These are phyloP conservation scores for Fusarium buharicum DNA, from an alignment of 2,329 filamentous ascomycete genomes.

Conservation along the genomic window DNA sequence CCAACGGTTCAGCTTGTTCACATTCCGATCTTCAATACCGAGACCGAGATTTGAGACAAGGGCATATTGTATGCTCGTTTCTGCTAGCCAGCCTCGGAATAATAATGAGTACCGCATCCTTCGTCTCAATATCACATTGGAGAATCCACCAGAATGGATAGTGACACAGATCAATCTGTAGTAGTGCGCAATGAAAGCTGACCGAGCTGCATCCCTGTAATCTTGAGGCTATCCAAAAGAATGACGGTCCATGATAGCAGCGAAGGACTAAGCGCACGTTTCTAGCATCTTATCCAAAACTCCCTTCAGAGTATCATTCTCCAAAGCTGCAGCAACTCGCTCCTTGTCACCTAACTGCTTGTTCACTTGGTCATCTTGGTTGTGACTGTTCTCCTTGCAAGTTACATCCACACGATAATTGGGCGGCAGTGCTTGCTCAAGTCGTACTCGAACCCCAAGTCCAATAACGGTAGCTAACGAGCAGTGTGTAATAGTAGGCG, in stretches of 20 bases:
- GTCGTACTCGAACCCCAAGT: slow-evolving; percentile 86
- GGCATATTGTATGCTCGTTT: slow-evolving; percentile 24
- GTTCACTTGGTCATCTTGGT: slow-evolving; percentile 93
- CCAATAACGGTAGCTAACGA: slow-evolving; percentile 96
- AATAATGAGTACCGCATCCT: slow-evolving; percentile 8
- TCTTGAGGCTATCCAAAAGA: slow-evolving; percentile 6
- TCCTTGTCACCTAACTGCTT: slow-evolving; percentile 98
- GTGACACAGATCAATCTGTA: background rate
- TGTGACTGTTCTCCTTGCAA: slow-evolving; percentile 97
- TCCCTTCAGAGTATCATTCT: slow-evolving; percentile 89
- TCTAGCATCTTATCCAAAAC: slow-evolving; percentile 94
- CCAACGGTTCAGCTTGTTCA: slow-evolving; percentile 24
- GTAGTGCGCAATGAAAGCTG: slow-evolving; percentile 3
- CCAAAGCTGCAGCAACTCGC: slow-evolving; percentile 90
- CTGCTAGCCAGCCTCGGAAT: slow-evolving; percentile 12
- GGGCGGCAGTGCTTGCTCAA: slow-evolving; percentile 90
- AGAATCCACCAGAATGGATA: background rate
- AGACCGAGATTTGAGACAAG: slow-evolving; percentile 29
- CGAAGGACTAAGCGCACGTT: slow-evolving; percentile 70
- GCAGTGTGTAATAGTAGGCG: slow-evolving; percentile 96
- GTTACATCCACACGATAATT: slow-evolving; percentile 92
- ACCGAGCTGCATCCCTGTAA: slow-evolving; percentile 7
- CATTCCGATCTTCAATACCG: slow-evolving; percentile 22
- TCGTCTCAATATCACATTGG: slow-evolving; percentile 1
- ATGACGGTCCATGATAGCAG: background rate